Base-by-base conservation (phyloP, 352 stramenopile species). In the Phytophthora nicotianae region DNA sequence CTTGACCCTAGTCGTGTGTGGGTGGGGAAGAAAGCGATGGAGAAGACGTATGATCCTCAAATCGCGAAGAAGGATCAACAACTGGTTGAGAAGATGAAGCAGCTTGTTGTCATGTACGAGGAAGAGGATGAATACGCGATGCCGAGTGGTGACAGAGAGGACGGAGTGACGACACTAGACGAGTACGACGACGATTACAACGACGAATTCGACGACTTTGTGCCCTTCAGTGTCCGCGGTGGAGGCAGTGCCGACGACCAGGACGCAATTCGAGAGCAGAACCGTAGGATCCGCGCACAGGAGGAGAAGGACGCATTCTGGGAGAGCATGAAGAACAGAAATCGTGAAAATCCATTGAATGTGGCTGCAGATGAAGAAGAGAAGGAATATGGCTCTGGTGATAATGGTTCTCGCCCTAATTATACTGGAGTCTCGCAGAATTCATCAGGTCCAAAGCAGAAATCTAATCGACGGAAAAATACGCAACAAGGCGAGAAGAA, bases 111-210 rank as follows among this genome's bases (percentile, higher is more conserved):
- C 19, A 76, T 75, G 58, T 86, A 88, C 37, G 80, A 84, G 9
- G 62, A 82, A 26, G 74, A 87, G 43, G 71, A 86, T 8, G 62
- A 81, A 11, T 61, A 75, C 20, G 58, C 27, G 3, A n/a, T 56
- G 16, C 50, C 51, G 8, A 68, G 24, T 53, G 51, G 21, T 5
- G 55, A 54, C 17, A 38, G 32, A 24, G 21, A 72, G 38, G 70
- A 75, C 55, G 58, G 49, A 2, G 58, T 68, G 8, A 16, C 58
- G 8, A 67, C 65, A 19, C 38, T 82, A 10, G 75, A 89, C 42
- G 81, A 90, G 62, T 90, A 89, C 50, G 77, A 95, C 51, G 86
- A 93, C 62, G 86, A 95, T 53, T 95, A 92, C 71, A 92, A 91
- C 55, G 86, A 95, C 55, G 86, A 95, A 58, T 89, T 90, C 47